Evolutionary conservation across 345 rosid species (phyloP), one percentile per base, ranked within the genome.

Genomic region (Melastoma malabathricum): DNA sequence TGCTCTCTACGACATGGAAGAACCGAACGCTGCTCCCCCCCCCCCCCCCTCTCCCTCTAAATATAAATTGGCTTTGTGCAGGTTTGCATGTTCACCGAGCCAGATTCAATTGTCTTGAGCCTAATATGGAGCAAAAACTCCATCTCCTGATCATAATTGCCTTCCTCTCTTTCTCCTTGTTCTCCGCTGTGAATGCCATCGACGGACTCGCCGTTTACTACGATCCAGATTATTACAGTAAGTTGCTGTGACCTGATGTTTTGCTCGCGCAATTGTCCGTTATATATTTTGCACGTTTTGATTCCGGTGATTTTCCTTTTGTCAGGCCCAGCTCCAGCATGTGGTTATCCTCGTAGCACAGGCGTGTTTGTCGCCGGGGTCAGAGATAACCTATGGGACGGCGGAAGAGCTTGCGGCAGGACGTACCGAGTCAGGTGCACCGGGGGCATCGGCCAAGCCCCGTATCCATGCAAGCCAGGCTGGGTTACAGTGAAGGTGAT

Each of bases 51-150:
- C 25, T 4, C 25, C 16, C n/a, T 6, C n/a, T n/a, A n/a, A n/a
- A n/a, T 5, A 20, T 22, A 20, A 48, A 20, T 48, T 16, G 6
- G 10, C 0, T 7, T 22, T 48, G 51, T 4, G 2, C 25, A 4
- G 25, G 25, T 22, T n/a, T 22, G 25, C 25, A 22, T 22, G 25
- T 22, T 22, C 25, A 22, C 25, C 2, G 25, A 22, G 25, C 2
- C 25, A 22, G 25, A 22, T 22, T 22, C 25, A 22, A 22, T 22
- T 22, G 25, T 2, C 4, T 34, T 34, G 41, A 34, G 41, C 41
- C 34, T 7, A n/a, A 10, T n/a, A 50, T 50, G 53, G 41, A 27
- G 53, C 39, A 1, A 39, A 50, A 50, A 50, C 38, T 27, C n/a
- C 43, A 4, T 4, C 19, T 50, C 19, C 13, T 22, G 25, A 22